Base-by-base conservation (phyloP, 805 yeast genomes). In the Wickerhamiella siamensis region DNA sequence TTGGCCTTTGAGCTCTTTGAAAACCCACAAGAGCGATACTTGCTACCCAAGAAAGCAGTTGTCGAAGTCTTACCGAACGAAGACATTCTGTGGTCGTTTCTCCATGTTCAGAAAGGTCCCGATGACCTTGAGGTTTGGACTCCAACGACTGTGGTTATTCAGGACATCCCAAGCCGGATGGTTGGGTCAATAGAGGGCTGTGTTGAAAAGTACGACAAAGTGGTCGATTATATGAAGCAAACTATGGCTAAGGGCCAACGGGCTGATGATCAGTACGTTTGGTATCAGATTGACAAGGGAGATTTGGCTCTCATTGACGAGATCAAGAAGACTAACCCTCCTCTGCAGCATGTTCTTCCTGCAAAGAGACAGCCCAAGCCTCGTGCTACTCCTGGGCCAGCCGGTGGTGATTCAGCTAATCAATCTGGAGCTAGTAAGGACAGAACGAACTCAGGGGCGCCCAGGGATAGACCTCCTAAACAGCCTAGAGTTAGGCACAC, bases 1-100 rank as follows among this genome's bases (percentile, higher is more conserved):
- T 26, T 36, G 20, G 77, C 86, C 4, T 77, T 88, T 57, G 98
- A 91, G 58, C 88, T 77, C 61, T 70, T 71, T 21, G 97, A 91
- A 51, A 78, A 77, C 55, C 73, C 91, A 0, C 70, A 77, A 36
- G 77, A 77, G 5, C 69, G 97, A 44, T 88, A 71, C 52, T 62
- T 71, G 44, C 55, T 88, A 0, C 96, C 97, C 0, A 77, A 77
- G 48, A 74, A 83, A 47, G 71, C 93, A 1, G 70, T 88, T 2
- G 64, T 80, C 44, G 96, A 87, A 60, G 46, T 49, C 19, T 39
- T 56, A 12, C 42, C 51, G 6, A 49, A 49, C 1, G 63, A 52
- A 1, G 64, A 61, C 20, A 45, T 63, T 9, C 47, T 65, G 10
- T 47, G 66, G 14, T 67, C 72, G 1, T 63, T 59, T 41, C 38